phyloP scores from a whole-genome alignment of 768 basidiomycete species.

The Rhizopogon vulgaris region DNA sequence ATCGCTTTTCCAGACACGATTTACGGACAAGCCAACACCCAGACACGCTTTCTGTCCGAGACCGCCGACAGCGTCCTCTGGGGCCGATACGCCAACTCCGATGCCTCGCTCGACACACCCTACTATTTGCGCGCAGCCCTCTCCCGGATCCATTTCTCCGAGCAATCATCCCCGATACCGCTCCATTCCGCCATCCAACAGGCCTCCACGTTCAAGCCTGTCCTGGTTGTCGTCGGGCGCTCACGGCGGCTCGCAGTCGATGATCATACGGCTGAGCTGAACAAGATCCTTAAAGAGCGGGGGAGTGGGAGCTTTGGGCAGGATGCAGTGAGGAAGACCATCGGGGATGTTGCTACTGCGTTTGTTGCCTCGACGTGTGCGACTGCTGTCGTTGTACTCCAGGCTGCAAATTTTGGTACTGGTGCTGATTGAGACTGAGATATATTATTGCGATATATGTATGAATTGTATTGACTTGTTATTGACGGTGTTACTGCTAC shows the following conservation, averaged over 20 bases:
- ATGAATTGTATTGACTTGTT: no score
- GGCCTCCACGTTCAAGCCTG: slow-evolving; percentile 30
- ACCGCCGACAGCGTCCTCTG: slow-evolving; percentile 80
- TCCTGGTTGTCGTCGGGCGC: slow-evolving; percentile 68
- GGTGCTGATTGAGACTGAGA: slow-evolving; percentile 1
- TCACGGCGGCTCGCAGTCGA: slow-evolving; percentile 65
- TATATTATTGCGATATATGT: not conserved
- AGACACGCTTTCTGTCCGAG: slow-evolving; percentile 65
- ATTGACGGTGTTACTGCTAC: no score
- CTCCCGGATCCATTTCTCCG: slow-evolving; percentile 58
- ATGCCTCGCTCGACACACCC: slow-evolving; percentile 5
- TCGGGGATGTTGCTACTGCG: slow-evolving; percentile 80
- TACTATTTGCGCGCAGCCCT: slow-evolving; percentile 33
- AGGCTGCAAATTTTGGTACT: slow-evolving; percentile 38
- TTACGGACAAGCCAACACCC: slow-evolving; percentile 59
- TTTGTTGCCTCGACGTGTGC: slow-evolving; percentile 60
- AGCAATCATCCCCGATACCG: slow-evolving; percentile 42
- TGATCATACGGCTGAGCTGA: slow-evolving; percentile 55
- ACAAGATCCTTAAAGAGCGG: slow-evolving; percentile 33
- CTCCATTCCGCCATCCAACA: slow-evolving; percentile 51
- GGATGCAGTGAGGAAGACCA: slow-evolving; percentile 58
- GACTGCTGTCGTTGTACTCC: slow-evolving; percentile 62
- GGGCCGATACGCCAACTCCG: slow-evolving; percentile 47
- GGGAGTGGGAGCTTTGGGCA: not conserved
- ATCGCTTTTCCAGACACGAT: slow-evolving; percentile 60